Percentiles rank a stretch among this genome's conserved stretches.
phyloP scores from a whole-genome alignment of 768 basidiomycete genomes.

The Postia placenta region DNA sequence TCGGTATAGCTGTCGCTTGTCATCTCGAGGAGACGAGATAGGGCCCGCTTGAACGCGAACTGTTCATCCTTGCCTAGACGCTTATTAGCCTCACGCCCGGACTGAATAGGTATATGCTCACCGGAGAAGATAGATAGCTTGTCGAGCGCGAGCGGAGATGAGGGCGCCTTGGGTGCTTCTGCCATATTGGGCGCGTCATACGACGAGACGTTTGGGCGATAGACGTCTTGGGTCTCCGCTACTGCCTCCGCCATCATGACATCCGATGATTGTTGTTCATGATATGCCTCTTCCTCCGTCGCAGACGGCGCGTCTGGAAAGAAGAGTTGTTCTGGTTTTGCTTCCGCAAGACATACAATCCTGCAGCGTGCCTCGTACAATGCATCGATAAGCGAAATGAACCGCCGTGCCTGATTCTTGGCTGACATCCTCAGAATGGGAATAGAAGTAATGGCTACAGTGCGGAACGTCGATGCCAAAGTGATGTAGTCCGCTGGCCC shows the following conservation, averaged over 20 bases:
- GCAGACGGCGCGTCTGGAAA: constrained; percentile 41
- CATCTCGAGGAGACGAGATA: constrained; percentile 55
- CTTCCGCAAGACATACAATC: constrained; percentile 34
- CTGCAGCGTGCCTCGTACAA: constrained; percentile 41
- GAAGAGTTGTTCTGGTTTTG: constrained; percentile 39
- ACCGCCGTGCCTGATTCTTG: constrained; percentile 54
- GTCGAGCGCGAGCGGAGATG: constrained; percentile 32
- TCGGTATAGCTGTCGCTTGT: constrained; percentile 32
- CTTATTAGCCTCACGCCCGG: neutral
- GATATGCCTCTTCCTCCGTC: constrained; percentile 1
- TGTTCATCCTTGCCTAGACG: constrained; percentile 49
- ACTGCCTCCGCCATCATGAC: constrained; percentile 42
- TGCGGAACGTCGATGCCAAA: constrained; percentile 42
- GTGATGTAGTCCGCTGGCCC: constrained; percentile 56
- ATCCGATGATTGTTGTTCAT: constrained; percentile 3
- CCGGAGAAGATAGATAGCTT: constrained; percentile 49
- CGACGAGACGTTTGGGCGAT: constrained; percentile 48
- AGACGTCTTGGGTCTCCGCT: constrained; percentile 42
- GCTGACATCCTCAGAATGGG: constrained; percentile 41
- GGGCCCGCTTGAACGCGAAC: constrained; percentile 57
- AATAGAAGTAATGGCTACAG: constrained; percentile 44
- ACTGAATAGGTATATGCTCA: constrained; percentile 5
- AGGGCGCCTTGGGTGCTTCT: constrained; percentile 22
- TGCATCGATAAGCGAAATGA: constrained; percentile 58
- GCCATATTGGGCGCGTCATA: constrained; percentile 38